phyloP scores from a whole-genome alignment of 306 rosid genomes.

The Acacia crassicarpa region DNA sequence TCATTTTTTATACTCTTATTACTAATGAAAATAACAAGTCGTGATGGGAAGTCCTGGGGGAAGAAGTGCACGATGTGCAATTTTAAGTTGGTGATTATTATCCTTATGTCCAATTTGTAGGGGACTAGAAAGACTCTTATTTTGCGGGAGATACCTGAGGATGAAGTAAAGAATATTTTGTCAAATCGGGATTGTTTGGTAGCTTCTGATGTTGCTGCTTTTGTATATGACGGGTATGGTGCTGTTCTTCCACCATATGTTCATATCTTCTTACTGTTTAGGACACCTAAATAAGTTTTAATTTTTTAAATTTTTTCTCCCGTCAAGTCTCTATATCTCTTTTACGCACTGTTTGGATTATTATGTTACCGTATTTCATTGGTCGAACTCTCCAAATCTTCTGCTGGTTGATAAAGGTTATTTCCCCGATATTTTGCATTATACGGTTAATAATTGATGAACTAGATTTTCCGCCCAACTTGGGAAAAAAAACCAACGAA shows the following conservation, averaged over 20 bases:
- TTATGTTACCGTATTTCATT: background rate
- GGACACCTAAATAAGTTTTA: background rate
- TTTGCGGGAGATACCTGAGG: constrained; percentile 90
- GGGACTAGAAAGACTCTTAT: constrained; percentile 75
- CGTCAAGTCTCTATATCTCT: background rate
- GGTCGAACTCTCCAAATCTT: background rate
- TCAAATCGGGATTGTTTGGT: constrained; percentile 73
- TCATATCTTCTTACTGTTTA: background rate
- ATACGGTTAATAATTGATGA: background rate
- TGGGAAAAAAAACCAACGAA: background rate
- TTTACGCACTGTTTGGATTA: background rate
- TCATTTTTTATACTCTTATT: constrained; percentile 3
- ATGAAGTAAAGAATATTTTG: constrained; percentile 47
- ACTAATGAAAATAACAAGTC: constrained; percentile 11
- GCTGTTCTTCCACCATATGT: background rate
- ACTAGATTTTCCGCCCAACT: constrained; percentile 10
- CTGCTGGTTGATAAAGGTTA: background rate
- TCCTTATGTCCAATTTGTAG: constrained; percentile 41
- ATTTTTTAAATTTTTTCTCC: background rate
- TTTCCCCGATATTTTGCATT: background rate
- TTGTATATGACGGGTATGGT: constrained; percentile 81
- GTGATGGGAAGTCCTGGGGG: constrained; percentile 12
- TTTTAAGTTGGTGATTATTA: constrained; percentile 27
- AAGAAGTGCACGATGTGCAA: background rate
- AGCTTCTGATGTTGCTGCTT: constrained; percentile 85